Conservation (phyloP, 75 land plant genomes). For the Selaginella tamariscina region DNA sequence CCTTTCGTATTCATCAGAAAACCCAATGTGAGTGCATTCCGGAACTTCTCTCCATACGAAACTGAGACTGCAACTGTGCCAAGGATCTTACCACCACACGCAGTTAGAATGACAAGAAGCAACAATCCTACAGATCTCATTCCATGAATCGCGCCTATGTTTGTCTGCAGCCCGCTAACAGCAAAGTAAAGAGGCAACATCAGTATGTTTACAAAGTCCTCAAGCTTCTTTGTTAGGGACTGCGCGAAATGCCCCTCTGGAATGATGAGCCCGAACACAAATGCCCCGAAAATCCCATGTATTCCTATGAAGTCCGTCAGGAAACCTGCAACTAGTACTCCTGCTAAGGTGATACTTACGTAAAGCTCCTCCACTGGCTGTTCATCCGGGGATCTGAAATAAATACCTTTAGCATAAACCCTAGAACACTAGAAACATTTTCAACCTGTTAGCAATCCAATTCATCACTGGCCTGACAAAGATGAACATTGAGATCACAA, state of each 20-base stretch:
- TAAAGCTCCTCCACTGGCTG: constrained; percentile 57
- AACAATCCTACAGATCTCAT: constrained; percentile 7
- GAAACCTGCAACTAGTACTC: constrained; percentile 55
- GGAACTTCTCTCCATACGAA: constrained; percentile 17
- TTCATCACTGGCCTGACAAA: constrained; percentile 31
- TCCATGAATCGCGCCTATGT: not conserved
- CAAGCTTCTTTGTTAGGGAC: constrained; percentile 13
- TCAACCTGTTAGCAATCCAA: constrained; percentile 31
- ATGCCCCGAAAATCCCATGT: constrained; percentile 7
- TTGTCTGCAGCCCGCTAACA: constrained; percentile 19
- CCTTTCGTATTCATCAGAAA: constrained; percentile 66
- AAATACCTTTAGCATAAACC: too few species aligned
- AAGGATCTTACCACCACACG: constrained; percentile 17
- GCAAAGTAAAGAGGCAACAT: constrained; percentile 41
- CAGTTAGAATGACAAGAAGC: constrained; percentile 12
- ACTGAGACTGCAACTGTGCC: constrained; percentile 26
- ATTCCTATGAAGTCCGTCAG: constrained; percentile 69
- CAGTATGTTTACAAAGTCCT: constrained; percentile 20
- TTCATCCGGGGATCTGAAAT: constrained; percentile 39
- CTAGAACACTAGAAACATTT: too few species aligned
- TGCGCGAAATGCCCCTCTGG: constrained; percentile 16
- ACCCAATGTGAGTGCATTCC: constrained; percentile 9
- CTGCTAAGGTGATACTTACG: constrained; percentile 45
- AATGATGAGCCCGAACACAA: constrained; percentile 14
- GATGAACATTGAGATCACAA: constrained; percentile 29